Evolutionary conservation across 495 filamentous ascomycete species (phyloP).

Genomic region (Tetracladium marchalianum): DNA sequence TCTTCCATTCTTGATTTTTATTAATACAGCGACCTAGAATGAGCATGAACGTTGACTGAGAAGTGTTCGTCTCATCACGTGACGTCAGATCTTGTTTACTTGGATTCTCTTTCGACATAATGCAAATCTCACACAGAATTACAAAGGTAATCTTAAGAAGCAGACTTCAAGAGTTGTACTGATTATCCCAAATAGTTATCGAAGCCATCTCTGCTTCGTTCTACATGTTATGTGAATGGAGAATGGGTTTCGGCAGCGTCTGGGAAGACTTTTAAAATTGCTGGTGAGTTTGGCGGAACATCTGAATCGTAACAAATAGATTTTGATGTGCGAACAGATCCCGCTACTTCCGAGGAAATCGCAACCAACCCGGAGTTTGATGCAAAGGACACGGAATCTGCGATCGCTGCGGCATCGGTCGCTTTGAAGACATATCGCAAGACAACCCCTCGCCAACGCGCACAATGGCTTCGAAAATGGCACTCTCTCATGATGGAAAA

Average conservation of each 20-base stretch:
- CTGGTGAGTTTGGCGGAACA: constrained; percentile 1
- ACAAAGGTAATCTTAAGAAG: too few species aligned
- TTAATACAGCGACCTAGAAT: too few species aligned
- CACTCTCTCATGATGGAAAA: constrained; percentile 79
- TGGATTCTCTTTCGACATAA: too few species aligned
- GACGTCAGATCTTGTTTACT: too few species aligned
- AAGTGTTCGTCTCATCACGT: too few species aligned
- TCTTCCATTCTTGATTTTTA: too few species aligned
- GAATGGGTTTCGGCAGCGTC: constrained; percentile 12
- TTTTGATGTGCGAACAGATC: constrained; percentile 33
- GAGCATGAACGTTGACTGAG: too few species aligned
- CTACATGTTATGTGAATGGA: constrained; percentile 16
- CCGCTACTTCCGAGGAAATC: constrained; percentile 54
- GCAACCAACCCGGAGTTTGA: constrained; percentile 62
- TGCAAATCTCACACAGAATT: too few species aligned
- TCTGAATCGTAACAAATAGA: too few species aligned
- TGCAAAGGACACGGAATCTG: constrained; percentile 47
- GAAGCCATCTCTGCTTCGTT: constrained; percentile 3
- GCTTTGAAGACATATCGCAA: constrained; percentile 70
- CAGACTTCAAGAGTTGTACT: too few species aligned
- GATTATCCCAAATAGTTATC: too few species aligned
- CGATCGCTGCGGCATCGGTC: constrained; percentile 51
- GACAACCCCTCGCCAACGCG: constrained; percentile 64
- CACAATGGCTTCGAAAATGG: constrained; percentile 76
- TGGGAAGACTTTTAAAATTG: constrained; percentile 16